A percentile compares a stretch with the other conserved stretches of the same genome.
These are phyloP conservation scores for Polyporus tsugae DNA, from an alignment of 1,284 basidiomycete genomes.

Conservation along the genomic window DNA sequence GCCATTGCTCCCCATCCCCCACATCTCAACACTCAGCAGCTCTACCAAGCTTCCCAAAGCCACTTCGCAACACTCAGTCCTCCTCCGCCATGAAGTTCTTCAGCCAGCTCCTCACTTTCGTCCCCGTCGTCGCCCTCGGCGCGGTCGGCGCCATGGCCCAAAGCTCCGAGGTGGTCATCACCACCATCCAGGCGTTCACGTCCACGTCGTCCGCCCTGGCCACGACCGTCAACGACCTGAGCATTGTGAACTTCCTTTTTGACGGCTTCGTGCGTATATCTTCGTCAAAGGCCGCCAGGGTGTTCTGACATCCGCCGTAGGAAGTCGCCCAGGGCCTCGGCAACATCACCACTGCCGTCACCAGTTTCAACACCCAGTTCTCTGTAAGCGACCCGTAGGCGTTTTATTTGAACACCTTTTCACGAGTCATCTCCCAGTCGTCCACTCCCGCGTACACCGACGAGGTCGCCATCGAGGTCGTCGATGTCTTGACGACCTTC, in stretches of 20 bases:
- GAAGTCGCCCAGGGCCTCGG: slow-evolving; percentile 11
- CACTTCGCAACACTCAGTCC: neutral
- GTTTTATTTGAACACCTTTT: neutral
- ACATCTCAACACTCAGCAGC: neutral
- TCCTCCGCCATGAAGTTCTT: slow-evolving; percentile 10
- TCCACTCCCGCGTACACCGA: neutral
- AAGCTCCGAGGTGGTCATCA: slow-evolving; percentile 6
- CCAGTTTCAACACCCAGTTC: slow-evolving; percentile 2
- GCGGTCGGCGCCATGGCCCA: slow-evolving; percentile 3
- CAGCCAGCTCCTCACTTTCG: slow-evolving; percentile 6
- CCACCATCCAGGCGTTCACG: slow-evolving; percentile 8
- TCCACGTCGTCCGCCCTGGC: slow-evolving; percentile 1
- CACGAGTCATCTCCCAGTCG: neutral
- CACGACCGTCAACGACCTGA: slow-evolving; percentile 3
- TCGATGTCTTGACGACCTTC: slow-evolving; percentile 18
- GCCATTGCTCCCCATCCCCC: neutral
- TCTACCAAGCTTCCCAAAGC: too few species aligned
- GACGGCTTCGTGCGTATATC: neutral
- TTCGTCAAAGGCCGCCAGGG: too few species aligned
- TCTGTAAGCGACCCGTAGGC: neutral
- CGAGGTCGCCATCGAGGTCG: slow-evolving; percentile 7
- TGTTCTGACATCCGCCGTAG: neutral
- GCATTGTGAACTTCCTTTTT: neutral
- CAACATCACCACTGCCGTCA: slow-evolving; percentile 14
- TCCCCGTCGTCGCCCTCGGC: slow-evolving; percentile 6